A percentile compares a stretch with the other conserved stretches of the same genome.
phyloP scores from a whole-genome alignment of 148 eudicot genomes.

The Cornus kousa region DNA sequence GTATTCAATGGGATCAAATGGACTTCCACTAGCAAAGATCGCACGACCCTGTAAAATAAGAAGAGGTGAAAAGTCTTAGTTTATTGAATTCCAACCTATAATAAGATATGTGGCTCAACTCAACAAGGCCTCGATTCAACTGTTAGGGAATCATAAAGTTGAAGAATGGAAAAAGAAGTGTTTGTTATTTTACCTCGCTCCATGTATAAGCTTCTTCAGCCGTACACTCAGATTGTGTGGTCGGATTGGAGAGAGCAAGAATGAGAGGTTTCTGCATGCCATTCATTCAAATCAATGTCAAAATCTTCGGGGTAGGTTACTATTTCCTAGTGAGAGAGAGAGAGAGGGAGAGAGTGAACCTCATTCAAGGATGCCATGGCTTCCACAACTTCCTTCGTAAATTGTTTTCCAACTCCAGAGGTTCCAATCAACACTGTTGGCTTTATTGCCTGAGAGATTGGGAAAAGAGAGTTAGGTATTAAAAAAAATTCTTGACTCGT shows the following conservation, averaged over 20 bases:
- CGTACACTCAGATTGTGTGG: constrained; percentile 90
- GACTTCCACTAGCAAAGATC: constrained; percentile 91
- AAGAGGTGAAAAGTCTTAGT: neutral
- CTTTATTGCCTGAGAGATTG: constrained; percentile 53
- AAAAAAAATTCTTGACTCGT: neutral
- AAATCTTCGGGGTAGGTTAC: neutral
- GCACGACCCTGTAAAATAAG: constrained; percentile 57
- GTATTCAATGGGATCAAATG: constrained; percentile 70
- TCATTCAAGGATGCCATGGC: constrained; percentile 68
- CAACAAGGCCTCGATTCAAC: neutral
- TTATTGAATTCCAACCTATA: constrained; percentile 3
- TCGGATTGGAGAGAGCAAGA: constrained; percentile 90
- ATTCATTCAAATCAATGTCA: constrained; percentile 16
- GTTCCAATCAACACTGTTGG: constrained; percentile 91
- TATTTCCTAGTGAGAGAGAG: neutral
- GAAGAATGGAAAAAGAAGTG: neutral
- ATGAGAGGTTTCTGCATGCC: constrained; percentile 80
- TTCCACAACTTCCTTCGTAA: constrained; percentile 82
- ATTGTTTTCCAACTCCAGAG: constrained; percentile 80
- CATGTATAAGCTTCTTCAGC: constrained; percentile 97
- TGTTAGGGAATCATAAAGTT: neutral
- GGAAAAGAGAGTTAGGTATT: neutral
- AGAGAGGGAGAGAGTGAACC: constrained; percentile 37
- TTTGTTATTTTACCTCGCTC: constrained; percentile 54
- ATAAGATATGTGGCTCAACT: neutral